Evolutionary conservation across 805 yeast genomes (phyloP).

Genomic region (Hanseniaspora meyeri): DNA sequence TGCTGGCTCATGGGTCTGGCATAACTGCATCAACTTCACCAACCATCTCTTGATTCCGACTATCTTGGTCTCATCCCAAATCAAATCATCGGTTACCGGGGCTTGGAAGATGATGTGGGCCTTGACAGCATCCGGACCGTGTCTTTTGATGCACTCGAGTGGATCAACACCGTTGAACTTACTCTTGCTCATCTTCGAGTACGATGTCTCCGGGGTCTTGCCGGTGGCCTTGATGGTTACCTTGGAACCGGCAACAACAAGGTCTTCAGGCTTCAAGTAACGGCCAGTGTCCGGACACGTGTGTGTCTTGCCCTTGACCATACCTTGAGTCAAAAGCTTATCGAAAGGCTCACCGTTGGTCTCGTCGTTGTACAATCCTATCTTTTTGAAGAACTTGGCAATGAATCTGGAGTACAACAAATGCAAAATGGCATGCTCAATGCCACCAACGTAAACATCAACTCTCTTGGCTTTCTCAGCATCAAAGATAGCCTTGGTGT

Average conservation of each 20-base stretch:
- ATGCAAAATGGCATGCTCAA: conserved; percentile 93
- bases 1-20: background rate
- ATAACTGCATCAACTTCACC: conserved; percentile 35
- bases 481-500: conserved; percentile 42
- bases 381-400: conserved; percentile 58
- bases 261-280: conserved; percentile 69
- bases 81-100: conserved; percentile 65
- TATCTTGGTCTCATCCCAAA: conserved; percentile 85
- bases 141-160: conserved; percentile 50
- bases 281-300: conserved; percentile 59
- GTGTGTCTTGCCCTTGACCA: conserved; percentile 90
- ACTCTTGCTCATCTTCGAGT: conserved; percentile 93
- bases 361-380: conserved; percentile 56
- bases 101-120: conserved; percentile 91
- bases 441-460: conserved; percentile 85
- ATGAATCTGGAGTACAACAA: conserved; percentile 76
- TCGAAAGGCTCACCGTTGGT: conserved; percentile 68
- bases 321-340: conserved; percentile 81
- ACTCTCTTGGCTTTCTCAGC: conserved; percentile 52
- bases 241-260: conserved; percentile 33
- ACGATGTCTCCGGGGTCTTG: conserved; percentile 41
- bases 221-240: conserved; percentile 43
- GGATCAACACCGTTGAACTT: conserved; percentile 94
- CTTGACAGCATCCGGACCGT: conserved; percentile 90
- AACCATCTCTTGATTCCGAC: conserved; percentile 85